phyloP scores from a whole-genome alignment of 202 grass and related monocot species.

The Tripidium arundinaceum region DNA sequence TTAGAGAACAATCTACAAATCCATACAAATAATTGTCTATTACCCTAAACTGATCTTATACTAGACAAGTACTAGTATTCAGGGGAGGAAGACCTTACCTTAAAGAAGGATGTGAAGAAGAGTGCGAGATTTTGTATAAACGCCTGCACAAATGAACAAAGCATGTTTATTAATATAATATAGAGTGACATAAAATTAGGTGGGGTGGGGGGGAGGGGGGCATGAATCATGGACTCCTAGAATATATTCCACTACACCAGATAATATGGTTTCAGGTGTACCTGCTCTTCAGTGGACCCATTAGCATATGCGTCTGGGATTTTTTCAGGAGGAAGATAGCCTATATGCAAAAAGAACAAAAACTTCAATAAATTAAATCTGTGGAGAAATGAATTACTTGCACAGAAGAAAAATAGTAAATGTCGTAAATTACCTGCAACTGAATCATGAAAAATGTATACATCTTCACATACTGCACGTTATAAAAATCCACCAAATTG shows the following conservation, averaged over 20 bases:
- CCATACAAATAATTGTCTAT: background rate
- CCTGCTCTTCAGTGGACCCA: slow-evolving; percentile 96
- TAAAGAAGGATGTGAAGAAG: slow-evolving; percentile 95
- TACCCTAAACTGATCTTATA: background rate
- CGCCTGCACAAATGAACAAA: slow-evolving; percentile 43
- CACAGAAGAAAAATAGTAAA: background rate
- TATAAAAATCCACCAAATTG: slow-evolving; percentile 99
- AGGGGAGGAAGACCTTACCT: slow-evolving; percentile 46
- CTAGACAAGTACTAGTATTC: background rate
- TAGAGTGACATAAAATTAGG: background rate
- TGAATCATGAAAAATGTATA: slow-evolving; percentile 97
- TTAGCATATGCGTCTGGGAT: slow-evolving; percentile 95
- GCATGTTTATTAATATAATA: background rate
- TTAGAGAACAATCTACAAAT: slow-evolving; percentile 6
- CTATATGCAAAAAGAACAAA: slow-evolving; percentile 38
- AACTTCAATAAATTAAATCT: background rate
- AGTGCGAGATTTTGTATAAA: slow-evolving; percentile 99
- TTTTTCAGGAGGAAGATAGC: slow-evolving; percentile 80
- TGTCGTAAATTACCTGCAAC: slow-evolving; percentile 75
- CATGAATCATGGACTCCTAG: background rate
- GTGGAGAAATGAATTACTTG: background rate
- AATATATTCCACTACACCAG: background rate
- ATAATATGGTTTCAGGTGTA: slow-evolving; percentile 16
- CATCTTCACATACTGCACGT: slow-evolving; percentile 97
- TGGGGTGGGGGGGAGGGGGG: too few relatives aligned